These are phyloP conservation scores for Tanacetum coccineum DNA, from an alignment of 129 eudicot species.

Conservation along the genomic window DNA sequence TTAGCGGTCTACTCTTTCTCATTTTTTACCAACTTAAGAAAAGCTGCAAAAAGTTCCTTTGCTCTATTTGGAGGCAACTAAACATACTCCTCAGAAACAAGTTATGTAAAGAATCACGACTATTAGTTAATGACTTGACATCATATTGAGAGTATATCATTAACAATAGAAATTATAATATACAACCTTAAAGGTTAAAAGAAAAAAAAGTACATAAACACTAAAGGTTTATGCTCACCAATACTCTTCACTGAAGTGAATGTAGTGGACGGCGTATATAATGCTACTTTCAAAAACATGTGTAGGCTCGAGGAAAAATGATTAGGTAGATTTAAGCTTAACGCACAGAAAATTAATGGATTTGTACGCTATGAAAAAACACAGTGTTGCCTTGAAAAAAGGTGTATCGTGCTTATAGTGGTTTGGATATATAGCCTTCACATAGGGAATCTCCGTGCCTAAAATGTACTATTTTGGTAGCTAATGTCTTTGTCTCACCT, in stretches of 20 bases:
- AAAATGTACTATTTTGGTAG: no score
- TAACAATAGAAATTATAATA: background rate
- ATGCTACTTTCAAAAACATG: background rate
- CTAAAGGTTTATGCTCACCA: no score
- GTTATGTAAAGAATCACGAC: slow-evolving; percentile 42
- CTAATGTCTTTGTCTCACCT: no score
- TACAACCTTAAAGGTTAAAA: background rate
- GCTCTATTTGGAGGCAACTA: slow-evolving; percentile 90
- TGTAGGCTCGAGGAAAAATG: background rate
- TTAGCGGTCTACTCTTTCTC: slow-evolving; percentile 85
- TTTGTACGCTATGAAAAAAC: background rate
- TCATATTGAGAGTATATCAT: background rate
- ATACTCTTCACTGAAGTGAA: background rate
- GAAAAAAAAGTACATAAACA: background rate
- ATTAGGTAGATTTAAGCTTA: no score
- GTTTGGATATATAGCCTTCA: background rate
- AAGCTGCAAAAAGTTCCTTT: slow-evolving; percentile 93
- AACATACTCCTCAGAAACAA: slow-evolving; percentile 87
- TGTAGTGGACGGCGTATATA: background rate
- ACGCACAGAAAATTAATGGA: background rate
- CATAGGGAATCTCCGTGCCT: background rate
- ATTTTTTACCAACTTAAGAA: slow-evolving; percentile 82
- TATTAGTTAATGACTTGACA: slow-evolving; percentile 4
- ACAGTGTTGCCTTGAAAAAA: background rate
- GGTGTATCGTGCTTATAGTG: background rate